A percentile compares a stretch with the other conserved stretches of the same genome.
These are phyloP conservation scores for Artemisia tridentata DNA, from an alignment of 129 eudicot genomes.

Conservation along the genomic window DNA sequence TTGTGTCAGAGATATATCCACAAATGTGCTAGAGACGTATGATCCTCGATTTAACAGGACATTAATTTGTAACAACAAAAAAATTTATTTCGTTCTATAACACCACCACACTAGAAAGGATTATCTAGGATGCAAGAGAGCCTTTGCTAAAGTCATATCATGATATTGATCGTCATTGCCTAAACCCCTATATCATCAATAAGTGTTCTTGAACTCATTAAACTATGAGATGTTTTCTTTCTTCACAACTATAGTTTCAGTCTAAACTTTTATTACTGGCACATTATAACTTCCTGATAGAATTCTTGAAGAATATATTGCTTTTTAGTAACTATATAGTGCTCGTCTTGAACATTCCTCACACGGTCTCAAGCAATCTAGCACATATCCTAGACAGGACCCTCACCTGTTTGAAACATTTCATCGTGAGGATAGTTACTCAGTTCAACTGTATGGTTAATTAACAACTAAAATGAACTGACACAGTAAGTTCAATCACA, in stretches of 20 bases:
- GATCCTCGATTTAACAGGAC: not conserved
- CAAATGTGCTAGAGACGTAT: not conserved
- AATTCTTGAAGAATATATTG: not conserved
- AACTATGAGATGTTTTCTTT: not conserved
- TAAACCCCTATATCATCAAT: not conserved
- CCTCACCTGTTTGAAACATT: not conserved
- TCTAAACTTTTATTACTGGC: not conserved
- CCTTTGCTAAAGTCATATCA: not conserved
- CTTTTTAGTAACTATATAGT: not conserved
- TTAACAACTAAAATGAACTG: too few species aligned
- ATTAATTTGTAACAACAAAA: not conserved
- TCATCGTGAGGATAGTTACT: not conserved
- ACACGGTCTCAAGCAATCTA: constrained; percentile 2
- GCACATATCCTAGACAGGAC: not conserved
- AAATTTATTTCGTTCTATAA: not conserved
- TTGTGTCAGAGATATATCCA: not conserved
- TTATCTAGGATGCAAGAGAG: constrained; percentile 2
- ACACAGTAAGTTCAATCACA: too few species aligned
- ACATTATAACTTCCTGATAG: not conserved
- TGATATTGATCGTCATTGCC: not conserved
- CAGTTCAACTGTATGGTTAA: too few species aligned
- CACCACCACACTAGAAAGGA: not conserved
- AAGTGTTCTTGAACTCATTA: not conserved
- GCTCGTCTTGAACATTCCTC: not conserved
- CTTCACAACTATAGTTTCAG: not conserved